Base-by-base conservation (phyloP, 768 basidiomycete genomes). In the Pisolithus albus region DNA sequence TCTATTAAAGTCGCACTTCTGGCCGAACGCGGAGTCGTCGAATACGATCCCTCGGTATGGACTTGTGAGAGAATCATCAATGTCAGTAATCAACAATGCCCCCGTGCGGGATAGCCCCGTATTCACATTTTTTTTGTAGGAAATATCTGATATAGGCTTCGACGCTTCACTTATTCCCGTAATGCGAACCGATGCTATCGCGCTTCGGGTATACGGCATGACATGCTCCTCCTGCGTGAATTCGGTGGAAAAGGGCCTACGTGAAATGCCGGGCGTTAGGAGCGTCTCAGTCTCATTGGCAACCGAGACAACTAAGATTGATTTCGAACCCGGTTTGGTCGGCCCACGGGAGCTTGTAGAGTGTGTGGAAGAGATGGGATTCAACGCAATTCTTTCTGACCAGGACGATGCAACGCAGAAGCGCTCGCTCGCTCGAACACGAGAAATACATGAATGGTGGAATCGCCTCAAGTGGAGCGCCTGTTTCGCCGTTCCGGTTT, bases 1-100 rank as follows among this genome's bases (percentile, higher is more conserved):
- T 88, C 86, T 10, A 71, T 96, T 54, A 92, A 92, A 64, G 93
- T 99, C n/a, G 94, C 94, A 21, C 78, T 99, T n/a, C 78, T 99
- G 23, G 92, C 96, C 11, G 95, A 99, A 67, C 84, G 95, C 13
- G 95, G 85, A 4, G 78, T 91, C 43, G 73, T 99, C 56, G 92
- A 95, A 65, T 99, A 87, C 61, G 92, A 98, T 60, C 82, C 89
- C 1, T 62, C 71, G 0, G 62, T 72, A n/a, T 99, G 96, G 96
- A 79, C 76, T 32, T 69, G 81, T 8, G 88, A 84, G 44, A 92
- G 88, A 65, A 78, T 99, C 49, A 74, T 91, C 32, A 78, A 72
- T 47, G 90, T 91, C 57, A 49, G 30, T n/a, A n/a, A n/a, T 56
- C 28, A 38, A 21, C 36, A 30, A 19, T 47, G 32, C 15, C 8